A percentile compares a stretch with the other conserved stretches of the same genome.
Conservation (phyloP, 176 grass and related monocot species). For the Musa schizocarpa region DNA sequence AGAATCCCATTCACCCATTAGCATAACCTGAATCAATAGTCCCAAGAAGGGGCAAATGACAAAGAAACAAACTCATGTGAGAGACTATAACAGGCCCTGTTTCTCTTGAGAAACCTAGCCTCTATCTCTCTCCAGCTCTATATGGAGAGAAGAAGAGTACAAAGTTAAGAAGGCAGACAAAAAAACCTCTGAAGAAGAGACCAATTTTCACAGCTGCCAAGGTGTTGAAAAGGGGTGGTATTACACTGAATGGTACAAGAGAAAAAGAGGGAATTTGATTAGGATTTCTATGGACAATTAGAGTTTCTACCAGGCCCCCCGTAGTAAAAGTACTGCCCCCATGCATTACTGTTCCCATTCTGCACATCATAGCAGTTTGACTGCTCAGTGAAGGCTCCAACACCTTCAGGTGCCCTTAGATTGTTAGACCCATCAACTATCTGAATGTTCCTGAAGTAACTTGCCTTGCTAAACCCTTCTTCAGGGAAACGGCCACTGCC, state of each 20-base stretch:
- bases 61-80: too few species aligned
- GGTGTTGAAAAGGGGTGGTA: neutral
- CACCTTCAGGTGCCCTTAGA: conserved; percentile 41
- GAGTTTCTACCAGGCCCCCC: conserved; percentile 16
- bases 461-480: conserved; percentile 83
- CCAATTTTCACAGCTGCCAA: neutral
- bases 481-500: conserved; percentile 76
- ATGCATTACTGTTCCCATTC: conserved; percentile 63
- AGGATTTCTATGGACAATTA: neutral
- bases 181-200: too few species aligned
- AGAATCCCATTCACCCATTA: neutral
- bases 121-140: neutral
- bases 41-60: neutral
- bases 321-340: conserved; percentile 95
- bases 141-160: neutral
- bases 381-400: conserved; percentile 61
- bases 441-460: conserved; percentile 89
- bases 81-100: too few species aligned
- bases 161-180: neutral
- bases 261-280: neutral
- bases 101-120: too few species aligned
- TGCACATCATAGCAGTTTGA: conserved; percentile 77
- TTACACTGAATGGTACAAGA: neutral
- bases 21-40: neutral
- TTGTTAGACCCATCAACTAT: conserved; percentile 70